Base-by-base conservation (phyloP, 768 basidiomycete genomes). In the Agrocybe praecox region DNA sequence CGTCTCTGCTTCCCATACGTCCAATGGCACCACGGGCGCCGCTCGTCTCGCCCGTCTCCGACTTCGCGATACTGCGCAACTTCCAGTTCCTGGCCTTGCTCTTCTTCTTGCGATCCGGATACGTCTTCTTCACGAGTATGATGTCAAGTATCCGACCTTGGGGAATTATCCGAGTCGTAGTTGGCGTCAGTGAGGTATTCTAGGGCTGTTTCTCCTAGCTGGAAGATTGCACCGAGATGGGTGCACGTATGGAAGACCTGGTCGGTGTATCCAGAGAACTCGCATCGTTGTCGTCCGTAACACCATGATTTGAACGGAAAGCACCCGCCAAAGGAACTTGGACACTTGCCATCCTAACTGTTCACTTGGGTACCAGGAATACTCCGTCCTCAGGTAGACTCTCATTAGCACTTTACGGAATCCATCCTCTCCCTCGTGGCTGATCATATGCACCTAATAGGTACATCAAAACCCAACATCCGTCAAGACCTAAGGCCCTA, bases 171-270 rank as follows among this genome's bases (percentile, higher is more conserved):
- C 56, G 90, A 92, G 79, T 98, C 98, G 81, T 89, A 97, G 77
- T 99, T 99, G 59, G 89, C 76, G 57, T 90, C 87, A 9, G 88
- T 88, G 57, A 98, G 82, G 72, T 93, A 99, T 0, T 97, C 97
- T 52, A 98, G 75, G 26, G 84, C 96, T 1, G 94, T 87, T 70
- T 98, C 97, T 22, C 97, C 97, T 0, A 96, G 96, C 67, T 98
- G 96, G 18, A 98, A 80, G 57, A 82, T 79, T 14, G 85, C 90
- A 51, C 97, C 97, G 44, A 99, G 87, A 66, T 99, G 97, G 17
- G 97, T 98, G 33, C 96, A 90, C 14, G 96, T 97, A 74, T 98
- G 95, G 76, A 85, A 94, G 59, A 96, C 97, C 63, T 89, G 89
- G 64, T 87, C 91, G 47, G 81, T 74, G 11, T 74, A 68, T 5